Evolutionary conservation across 2,329 filamentous ascomycete species (phyloP), one percentile per base, ranked within the genome.

Genomic region (Aureobasidium subglaciale): DNA sequence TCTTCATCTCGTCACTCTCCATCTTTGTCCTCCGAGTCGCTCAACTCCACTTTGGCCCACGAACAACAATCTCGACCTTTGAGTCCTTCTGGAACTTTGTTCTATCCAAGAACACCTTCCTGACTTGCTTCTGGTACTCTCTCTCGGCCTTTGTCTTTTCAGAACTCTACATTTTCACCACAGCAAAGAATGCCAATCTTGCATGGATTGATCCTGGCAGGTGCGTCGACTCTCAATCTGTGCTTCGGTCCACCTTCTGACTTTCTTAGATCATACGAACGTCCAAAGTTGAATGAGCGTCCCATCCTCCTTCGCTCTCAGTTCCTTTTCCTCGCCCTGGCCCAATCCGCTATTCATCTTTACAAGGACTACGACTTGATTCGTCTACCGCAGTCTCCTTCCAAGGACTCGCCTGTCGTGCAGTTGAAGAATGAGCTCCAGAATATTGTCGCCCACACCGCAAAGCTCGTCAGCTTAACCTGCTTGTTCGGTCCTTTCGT

Each of bases 21-120:
- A 80, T 96, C 62, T 88, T 95, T 72, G 80, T 96, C 62, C 81
- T 96, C 50, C 88, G 91, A 65, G 89, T 96, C 65, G 65, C 68
- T 15, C 69, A 69, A 56, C 57, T 70, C 41, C 68, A 70, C 53
- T 60, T 76, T 49, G 76, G 75, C 34, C 58, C 59, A 18, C 65
- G 87, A 66, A 91, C 87, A 16, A 86, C 87, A 35, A 75, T 78
- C 56, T 89, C 87, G 4, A 78, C 82, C 43, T 77, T 86, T 62
- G 76, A 86, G 58, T 86, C 83, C 7, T 79, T 92, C 55, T 72
- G 71, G 55, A 77, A 77, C 59, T 77, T 80, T 61, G 73, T 83
- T 9, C 70, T 84, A 22, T 81, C 77, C 18, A 71, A 82, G 32
- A 78, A 83, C 58, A 83, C 86, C 5, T 67, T 85, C 56, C 81